phyloP scores from a whole-genome alignment of 139 green algal genomes.

The Chlamydomonas sp. region DNA sequence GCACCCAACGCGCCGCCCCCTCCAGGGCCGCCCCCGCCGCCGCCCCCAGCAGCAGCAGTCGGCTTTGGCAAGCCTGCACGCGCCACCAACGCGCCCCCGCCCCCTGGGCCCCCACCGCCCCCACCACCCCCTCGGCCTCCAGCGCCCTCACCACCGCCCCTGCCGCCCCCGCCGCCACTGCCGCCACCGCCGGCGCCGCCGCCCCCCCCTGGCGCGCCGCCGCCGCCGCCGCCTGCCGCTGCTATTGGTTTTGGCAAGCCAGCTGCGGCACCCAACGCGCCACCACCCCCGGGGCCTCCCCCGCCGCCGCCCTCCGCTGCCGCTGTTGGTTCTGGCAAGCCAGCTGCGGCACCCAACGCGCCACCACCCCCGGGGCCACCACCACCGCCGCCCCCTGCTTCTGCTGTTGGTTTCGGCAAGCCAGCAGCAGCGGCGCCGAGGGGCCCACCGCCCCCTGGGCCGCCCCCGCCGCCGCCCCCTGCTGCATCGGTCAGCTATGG shows the following conservation, averaged over 20 bases:
- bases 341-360: not conserved
- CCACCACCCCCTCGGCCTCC: not conserved
- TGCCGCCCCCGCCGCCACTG: not conserved
- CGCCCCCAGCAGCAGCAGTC: not conserved
- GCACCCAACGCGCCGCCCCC: not conserved
- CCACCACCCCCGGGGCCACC: no score
- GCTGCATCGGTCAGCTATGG: no score
- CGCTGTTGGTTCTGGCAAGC: not conserved
- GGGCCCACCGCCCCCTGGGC: no score
- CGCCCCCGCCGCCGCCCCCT: no score
- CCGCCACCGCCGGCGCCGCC: no score
- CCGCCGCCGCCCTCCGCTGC: not conserved
- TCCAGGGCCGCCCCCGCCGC: conserved; percentile 4
- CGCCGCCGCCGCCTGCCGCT: not conserved
- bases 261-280: not conserved
- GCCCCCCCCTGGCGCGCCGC: no score
- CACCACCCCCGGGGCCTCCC: no score
- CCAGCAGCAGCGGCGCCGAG: no score
- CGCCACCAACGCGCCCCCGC: not conserved
- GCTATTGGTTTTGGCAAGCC: not conserved
- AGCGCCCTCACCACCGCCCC: not conserved
- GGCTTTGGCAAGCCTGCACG: not conserved
- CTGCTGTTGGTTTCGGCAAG: no score
- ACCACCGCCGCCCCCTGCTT: no score
- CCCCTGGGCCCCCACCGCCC: not conserved